A percentile compares a stretch with the other conserved stretches of the same genome.
Evolutionary conservation across 2,329 filamentous ascomycete genomes (phyloP).

Genomic region (Hypoxylon sp.): DNA sequence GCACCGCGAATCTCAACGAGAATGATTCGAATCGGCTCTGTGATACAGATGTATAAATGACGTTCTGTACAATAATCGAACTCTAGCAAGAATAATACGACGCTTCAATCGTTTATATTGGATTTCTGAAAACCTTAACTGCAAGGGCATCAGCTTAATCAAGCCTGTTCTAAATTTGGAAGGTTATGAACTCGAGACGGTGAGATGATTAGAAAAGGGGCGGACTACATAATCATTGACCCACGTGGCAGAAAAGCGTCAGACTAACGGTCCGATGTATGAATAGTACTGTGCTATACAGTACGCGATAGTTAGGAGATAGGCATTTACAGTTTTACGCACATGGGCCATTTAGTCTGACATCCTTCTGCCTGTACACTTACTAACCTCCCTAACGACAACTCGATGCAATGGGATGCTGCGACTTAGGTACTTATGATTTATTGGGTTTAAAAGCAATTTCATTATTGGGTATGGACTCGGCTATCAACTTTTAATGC

Average conservation of each 20-base stretch:
- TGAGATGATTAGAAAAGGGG: not conserved
- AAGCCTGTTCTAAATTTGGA: not conserved
- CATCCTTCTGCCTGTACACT: too few species aligned
- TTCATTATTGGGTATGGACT: conserved; percentile 25
- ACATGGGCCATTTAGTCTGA: too few species aligned
- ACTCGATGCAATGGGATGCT: not conserved
- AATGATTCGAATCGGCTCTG: not conserved
- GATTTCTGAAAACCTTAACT: not conserved
- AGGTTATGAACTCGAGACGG: not conserved
- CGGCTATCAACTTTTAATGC: conserved; percentile 19
- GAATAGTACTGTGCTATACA: too few species aligned
- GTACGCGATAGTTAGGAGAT: too few species aligned
- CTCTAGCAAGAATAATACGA: not conserved
- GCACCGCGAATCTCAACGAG: not conserved
- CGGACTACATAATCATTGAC: not conserved
- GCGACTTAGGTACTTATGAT: not conserved
- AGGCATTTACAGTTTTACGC: too few species aligned
- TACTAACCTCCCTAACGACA: not conserved
- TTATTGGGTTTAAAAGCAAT: conserved; percentile 3
- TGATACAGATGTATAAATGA: not conserved
- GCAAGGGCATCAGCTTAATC: not conserved
- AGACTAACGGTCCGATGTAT: too few species aligned
- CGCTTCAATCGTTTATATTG: not conserved
- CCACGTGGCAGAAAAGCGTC: too few species aligned
- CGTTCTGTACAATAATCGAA: not conserved